These are phyloP conservation scores for Populus hybrid DNA, from an alignment of 441 rosid species.

Conservation along the genomic window DNA sequence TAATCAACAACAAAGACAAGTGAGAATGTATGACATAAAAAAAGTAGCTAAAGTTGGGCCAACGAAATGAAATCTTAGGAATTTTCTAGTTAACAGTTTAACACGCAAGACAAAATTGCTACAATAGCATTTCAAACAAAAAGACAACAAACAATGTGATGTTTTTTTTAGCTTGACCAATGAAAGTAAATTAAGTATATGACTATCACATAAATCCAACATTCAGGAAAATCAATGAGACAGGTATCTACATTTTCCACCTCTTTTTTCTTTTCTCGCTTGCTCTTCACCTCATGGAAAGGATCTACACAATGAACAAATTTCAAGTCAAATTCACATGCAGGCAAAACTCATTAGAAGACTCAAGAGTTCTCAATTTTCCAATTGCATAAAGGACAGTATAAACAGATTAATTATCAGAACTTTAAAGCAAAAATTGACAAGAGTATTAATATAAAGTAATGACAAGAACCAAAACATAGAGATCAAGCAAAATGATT, in stretches of 20 bases:
- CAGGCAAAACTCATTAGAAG: background rate
- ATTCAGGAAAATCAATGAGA: background rate
- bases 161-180: too few relatives aligned
- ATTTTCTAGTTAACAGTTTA: background rate
- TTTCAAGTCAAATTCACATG: background rate
- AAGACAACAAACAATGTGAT: background rate
- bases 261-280: constrained; percentile 94
- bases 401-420: background rate
- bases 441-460: background rate
- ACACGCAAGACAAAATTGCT: background rate
- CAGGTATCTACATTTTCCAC: constrained; percentile 23
- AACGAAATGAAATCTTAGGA: background rate
- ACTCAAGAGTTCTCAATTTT: background rate
- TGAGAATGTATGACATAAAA: constrained; percentile 1
- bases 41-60: constrained; percentile 3
- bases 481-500: background rate
- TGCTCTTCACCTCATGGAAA: constrained; percentile 96
- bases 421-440: background rate
- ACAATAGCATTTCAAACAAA: background rate
- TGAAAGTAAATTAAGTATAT: too few relatives aligned
- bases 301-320: constrained; percentile 59
- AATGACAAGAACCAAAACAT: background rate
- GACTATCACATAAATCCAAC: background rate
- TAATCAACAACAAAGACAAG: constrained; percentile 27
- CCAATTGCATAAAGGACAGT: background rate